These are phyloP conservation scores for Leucocoprinus birnbaumii DNA, from an alignment of 768 basidiomycete genomes.

Conservation along the genomic window DNA sequence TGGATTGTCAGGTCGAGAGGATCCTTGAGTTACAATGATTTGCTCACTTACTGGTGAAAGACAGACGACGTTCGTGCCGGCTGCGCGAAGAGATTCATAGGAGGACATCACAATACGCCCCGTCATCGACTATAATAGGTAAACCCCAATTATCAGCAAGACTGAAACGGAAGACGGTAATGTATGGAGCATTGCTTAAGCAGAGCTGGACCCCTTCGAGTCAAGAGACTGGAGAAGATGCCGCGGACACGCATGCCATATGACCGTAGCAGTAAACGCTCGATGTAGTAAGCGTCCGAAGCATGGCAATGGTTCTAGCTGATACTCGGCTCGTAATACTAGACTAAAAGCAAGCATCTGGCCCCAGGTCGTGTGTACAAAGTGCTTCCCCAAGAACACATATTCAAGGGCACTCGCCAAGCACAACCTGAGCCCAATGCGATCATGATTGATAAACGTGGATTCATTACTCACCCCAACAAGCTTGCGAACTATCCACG, in stretches of 20 bases:
- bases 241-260: too few species aligned
- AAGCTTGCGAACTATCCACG: constrained; percentile 64
- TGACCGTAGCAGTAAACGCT: background rate
- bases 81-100: constrained; percentile 58
- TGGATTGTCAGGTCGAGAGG: constrained; percentile 8
- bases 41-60: constrained; percentile 50
- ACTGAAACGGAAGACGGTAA: background rate
- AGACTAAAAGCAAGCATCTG: too few species aligned
- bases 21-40: background rate
- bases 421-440: too few species aligned
- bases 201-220: too few species aligned
- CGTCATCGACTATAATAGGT: constrained; percentile 46
- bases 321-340: too few species aligned
- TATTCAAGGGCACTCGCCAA: too few species aligned
- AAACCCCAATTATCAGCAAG: background rate
- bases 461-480: constrained; percentile 47
- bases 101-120: constrained; percentile 64
- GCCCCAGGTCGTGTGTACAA: too few species aligned
- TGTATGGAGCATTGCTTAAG: too few species aligned
- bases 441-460: constrained; percentile 1
- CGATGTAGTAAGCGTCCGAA: background rate
- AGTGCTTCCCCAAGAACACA: too few species aligned
- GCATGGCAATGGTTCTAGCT: too few species aligned
- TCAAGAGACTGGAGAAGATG: too few species aligned
- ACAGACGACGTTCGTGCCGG: constrained; percentile 56